Conservation (phyloP, 495 filamentous ascomycete genomes). For the Penicillium parvum region DNA sequence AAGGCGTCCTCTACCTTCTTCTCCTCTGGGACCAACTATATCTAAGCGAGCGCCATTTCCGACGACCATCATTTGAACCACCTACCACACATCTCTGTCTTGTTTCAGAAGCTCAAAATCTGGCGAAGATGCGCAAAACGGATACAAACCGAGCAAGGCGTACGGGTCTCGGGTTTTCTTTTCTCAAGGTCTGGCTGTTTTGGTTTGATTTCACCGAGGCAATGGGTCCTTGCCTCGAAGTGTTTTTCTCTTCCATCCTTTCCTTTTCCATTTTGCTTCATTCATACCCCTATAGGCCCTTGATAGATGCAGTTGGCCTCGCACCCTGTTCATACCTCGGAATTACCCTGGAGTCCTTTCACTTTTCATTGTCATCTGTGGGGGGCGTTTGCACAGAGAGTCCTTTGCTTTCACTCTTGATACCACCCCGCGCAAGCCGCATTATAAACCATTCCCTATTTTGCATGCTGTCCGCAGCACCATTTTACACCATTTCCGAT, state of each 20-base stretch:
- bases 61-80: constrained; percentile 10
- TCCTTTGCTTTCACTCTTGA: constrained; percentile 24
- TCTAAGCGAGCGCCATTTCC: constrained; percentile 27
- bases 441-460: constrained; percentile 26
- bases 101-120: constrained; percentile 23
- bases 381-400: constrained; percentile 29
- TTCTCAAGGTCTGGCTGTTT: constrained; percentile 25
- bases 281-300: constrained; percentile 44
- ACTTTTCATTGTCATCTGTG: constrained; percentile 20
- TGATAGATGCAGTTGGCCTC: constrained; percentile 42
- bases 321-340: constrained; percentile 24
- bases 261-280: constrained; percentile 10
- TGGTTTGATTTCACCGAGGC: constrained; percentile 15
- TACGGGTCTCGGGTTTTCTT: constrained; percentile 33
- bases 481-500: constrained; percentile 19
- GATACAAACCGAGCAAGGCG: constrained; percentile 34
- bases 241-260: constrained; percentile 17
- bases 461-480: too few relatives aligned
- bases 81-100: constrained; percentile 12
- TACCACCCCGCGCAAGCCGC: constrained; percentile 39
- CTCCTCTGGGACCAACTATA: constrained; percentile 52
- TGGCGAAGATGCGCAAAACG: constrained; percentile 25
- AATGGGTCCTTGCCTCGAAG: constrained; percentile 13
- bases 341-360: constrained; percentile 23
- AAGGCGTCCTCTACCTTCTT: constrained; percentile 67